These are phyloP conservation scores for Echium plantagineum DNA, from an alignment of 257 asterid species.

Conservation along the genomic window DNA sequence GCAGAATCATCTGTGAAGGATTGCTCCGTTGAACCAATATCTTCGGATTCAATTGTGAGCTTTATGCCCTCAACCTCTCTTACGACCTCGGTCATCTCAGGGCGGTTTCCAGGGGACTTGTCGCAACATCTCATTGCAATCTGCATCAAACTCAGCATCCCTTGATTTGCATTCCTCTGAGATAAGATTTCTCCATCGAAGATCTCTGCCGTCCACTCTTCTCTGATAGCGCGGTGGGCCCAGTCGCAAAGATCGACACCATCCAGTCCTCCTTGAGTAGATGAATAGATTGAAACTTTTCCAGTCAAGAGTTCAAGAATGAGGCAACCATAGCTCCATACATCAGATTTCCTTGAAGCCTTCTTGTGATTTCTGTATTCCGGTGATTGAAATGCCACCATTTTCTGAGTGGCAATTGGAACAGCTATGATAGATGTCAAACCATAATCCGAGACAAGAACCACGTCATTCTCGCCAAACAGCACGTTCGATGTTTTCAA, in stretches of 20 bases:
- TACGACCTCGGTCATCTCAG: constrained; percentile 43
- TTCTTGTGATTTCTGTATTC: constrained; percentile 38
- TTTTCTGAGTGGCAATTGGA: constrained; percentile 43
- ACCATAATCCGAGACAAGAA: constrained; percentile 55
- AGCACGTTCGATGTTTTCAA: constrained; percentile 61
- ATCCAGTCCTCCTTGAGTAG: constrained; percentile 31
- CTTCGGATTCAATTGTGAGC: constrained; percentile 30
- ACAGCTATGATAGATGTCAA: constrained; percentile 37
- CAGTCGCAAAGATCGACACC: constrained; percentile 63
- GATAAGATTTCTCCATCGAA: constrained; percentile 64
- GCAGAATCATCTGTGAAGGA: constrained; percentile 53
- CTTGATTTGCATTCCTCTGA: constrained; percentile 50
- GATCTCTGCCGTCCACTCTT: constrained; percentile 92
- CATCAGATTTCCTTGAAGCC: constrained; percentile 50
- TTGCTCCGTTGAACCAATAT: constrained; percentile 33
- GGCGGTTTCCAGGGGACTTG: constrained; percentile 49
- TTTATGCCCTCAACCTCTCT: constrained; percentile 50
- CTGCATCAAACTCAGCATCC: constrained; percentile 53
- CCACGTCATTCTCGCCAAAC: constrained; percentile 30
- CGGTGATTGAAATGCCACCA: constrained; percentile 56
- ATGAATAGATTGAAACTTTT: constrained; percentile 38
- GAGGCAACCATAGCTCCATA: constrained; percentile 73
- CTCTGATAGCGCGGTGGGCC: constrained; percentile 75
- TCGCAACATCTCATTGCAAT: constrained; percentile 61
- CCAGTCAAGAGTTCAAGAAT: constrained; percentile 72